Evolutionary conservation across 768 basidiomycete species (phyloP), one percentile per base, ranked within the genome.

Genomic region (Boletus vermiculosoides): DNA sequence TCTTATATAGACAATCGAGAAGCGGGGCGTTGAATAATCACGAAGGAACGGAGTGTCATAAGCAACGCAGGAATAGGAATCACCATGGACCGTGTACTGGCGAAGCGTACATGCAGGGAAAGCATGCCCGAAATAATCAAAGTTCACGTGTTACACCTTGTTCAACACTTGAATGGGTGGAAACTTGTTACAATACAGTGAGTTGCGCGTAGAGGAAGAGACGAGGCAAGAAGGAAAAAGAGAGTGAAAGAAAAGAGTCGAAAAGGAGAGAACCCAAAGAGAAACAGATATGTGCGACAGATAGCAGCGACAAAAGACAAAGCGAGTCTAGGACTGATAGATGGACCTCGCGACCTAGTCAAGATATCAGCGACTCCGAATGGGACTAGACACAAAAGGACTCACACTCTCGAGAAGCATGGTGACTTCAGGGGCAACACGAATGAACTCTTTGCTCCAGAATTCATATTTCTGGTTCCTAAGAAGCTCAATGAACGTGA

Each of bases 401-500:
- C 88, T 68, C 73, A 92, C 90, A 77, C 85, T 87, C 76, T 92
- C 88, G 66, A 93, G 83, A 63, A 93, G 81, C 73, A 90, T 73
- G 39, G 89, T 87, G 63, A 94, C 92, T 72, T 94, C 92, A 40
- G 92, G 91, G 54, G 88, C 88, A 67, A 91, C 83, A 62, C 85
- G 87, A 64, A 92, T 82, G 67, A 92, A 94, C 59, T 88, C 86
- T 70, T 89, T 91, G 80, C 78, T 88, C 90, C 91, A 93, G 78
- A 94, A 94, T 56, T 91, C 89, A 65, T 93, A 94, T 74, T 88
- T 91, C 54, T 85, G 83, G 72, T 95, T 94, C 60, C 92, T 87
- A 50, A 98, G 85, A 60, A 97, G 76, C 74, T 96, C 92, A 65
- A 96, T 94, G 74, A 97, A 96, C 5, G 94, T 93, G 63, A 93